Conservation (phyloP, 768 basidiomycete species). For the Lactarius hengduanensis region DNA sequence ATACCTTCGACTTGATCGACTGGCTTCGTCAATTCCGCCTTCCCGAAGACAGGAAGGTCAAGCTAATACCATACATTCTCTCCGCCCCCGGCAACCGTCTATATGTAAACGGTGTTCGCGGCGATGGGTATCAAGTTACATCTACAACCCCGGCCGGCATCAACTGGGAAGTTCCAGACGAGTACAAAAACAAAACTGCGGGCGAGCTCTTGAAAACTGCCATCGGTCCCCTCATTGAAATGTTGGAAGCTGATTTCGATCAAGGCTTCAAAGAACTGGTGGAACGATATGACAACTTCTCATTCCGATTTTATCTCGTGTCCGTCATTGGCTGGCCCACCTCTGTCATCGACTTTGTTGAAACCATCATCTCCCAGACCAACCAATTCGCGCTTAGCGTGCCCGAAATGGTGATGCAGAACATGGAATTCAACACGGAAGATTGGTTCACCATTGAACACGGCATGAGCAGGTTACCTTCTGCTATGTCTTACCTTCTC, state of each 20-base stretch:
- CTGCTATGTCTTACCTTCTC: constrained; percentile 29
- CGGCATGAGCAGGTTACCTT: constrained; percentile 31
- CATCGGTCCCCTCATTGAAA: constrained; percentile 20
- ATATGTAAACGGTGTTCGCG: constrained; percentile 19
- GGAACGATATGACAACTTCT: constrained; percentile 25
- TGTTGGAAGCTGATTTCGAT: constrained; percentile 21
- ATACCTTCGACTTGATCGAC: constrained; percentile 23
- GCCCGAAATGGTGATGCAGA: constrained; percentile 31
- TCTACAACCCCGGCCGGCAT: constrained; percentile 8
- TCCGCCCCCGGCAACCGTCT: constrained; percentile 26
- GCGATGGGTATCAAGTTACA: constrained; percentile 12
- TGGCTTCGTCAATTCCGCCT: constrained; percentile 14
- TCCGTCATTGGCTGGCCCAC: constrained; percentile 22
- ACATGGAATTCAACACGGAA: constrained; percentile 30
- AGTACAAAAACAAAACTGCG: constrained; percentile 21
- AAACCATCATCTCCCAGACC: constrained; percentile 31
- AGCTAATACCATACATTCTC: constrained; percentile 26
- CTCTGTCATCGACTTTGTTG: constrained; percentile 30
- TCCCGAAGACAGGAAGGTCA: constrained; percentile 18
- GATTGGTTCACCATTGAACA: constrained; percentile 28
- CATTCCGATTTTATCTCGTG: constrained; percentile 30
- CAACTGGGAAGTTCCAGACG: constrained; percentile 21
- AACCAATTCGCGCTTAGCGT: constrained; percentile 33
- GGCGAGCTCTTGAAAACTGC: constrained; percentile 22
- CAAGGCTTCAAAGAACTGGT: constrained; percentile 26